Percentiles rank a stretch among this genome's conserved stretches.
Conservation (phyloP, 768 basidiomycete genomes). For the Lepiota brunneoincarnata region DNA sequence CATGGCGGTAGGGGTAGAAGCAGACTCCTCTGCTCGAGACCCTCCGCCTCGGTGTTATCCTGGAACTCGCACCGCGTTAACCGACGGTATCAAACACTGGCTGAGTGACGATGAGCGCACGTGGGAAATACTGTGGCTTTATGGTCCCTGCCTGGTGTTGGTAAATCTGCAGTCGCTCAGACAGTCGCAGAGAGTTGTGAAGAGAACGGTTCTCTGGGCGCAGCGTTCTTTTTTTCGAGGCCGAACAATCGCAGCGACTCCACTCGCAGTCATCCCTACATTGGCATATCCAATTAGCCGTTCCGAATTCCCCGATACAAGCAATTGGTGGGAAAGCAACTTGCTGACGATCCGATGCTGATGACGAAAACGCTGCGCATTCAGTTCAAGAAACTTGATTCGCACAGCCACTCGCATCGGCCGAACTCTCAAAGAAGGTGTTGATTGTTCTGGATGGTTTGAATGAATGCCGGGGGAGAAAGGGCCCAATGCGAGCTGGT, state of each 20-base stretch:
- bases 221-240: slow-evolving; percentile 8
- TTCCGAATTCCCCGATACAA: background rate
- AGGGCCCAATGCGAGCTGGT: background rate
- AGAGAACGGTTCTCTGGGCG: background rate
- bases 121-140: slow-evolving; percentile 4
- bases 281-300: slow-evolving; percentile 4
- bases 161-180: slow-evolving; percentile 9
- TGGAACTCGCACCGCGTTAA: background rate
- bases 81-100: background rate
- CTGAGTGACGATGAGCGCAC: background rate
- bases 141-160: slow-evolving; percentile 3
- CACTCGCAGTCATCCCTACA: background rate
- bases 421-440: background rate
- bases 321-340: background rate
- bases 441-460: slow-evolving; percentile 1
- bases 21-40: too few relatives aligned
- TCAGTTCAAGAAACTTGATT: slow-evolving; percentile 4
- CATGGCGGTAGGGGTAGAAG: too few relatives aligned
- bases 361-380: background rate
- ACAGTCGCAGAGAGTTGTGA: background rate
- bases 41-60: slow-evolving; percentile 1
- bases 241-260: background rate
- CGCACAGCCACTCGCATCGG: background rate
- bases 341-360: background rate
- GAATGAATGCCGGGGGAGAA: slow-evolving; percentile 5